Evolutionary conservation across 2,329 filamentous ascomycete species (phyloP), one percentile per base, ranked within the genome.

Genomic region (Pseudogymnoascus verrucosus): DNA sequence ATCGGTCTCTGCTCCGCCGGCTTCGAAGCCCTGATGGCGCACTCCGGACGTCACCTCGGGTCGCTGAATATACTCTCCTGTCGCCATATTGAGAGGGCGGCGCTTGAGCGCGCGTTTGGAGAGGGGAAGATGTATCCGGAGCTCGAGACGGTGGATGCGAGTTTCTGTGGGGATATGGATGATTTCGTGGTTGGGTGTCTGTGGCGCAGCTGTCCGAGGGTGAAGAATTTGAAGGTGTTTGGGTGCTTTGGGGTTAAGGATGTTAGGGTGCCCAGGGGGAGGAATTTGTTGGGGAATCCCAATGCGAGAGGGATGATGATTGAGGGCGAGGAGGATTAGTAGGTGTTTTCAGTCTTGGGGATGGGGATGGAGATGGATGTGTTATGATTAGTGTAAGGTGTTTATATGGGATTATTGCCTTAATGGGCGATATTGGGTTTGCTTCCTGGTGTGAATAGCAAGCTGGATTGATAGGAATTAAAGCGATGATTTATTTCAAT

Each of bases 11-110:
- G 88, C 62, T 88, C 86, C 0, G 76, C 82, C 5, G 92, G 89
- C 0, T 93, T 98, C 77, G 79, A 82, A 67, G 90, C 91, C 0
- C 76, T 97, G 47, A 96, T 97, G 90, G 77, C 79, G 0, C 93
- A 97, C 72, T 96, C 92, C 0, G 90, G 90, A 3, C 72, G 76
- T 1, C 79, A 76, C 10, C 76, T 98, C 1, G 80, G 81, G 65
- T 78, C 82, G 42, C 78, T 98, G 36, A 90, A 96, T 71, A 79
- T 97, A n/a, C 84, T 90, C 12, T 90, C 89, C 0, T 96, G 91
- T 72, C 88, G 93, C 2, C 89, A 96, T 73, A 93, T 98, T 67
- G 82, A 85, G 1, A 80, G 82, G 36, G 77, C 83, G 14, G 86
- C 90, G 0, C 92, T 96, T 65, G 85, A 90, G 66, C 82, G 87